phyloP scores from a whole-genome alignment of 192 early-diverging fungal genomes.

The Coemansia sp. region DNA sequence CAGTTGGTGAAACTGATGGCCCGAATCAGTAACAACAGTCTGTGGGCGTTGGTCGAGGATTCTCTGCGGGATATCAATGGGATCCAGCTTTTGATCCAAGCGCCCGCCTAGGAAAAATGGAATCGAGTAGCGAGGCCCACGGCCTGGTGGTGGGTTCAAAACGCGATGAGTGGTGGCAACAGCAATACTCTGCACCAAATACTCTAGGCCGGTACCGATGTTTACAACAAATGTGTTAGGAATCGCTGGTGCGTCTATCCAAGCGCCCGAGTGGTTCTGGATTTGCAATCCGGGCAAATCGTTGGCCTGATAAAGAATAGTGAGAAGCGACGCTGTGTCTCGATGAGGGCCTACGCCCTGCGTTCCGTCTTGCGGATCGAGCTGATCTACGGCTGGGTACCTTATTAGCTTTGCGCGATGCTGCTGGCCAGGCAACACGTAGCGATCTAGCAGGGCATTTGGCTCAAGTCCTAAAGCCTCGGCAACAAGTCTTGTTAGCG shows the following conservation, averaged over 20 bases:
- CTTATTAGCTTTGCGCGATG: slow-evolving; percentile 29
- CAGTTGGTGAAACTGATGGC: slow-evolving; percentile 18
- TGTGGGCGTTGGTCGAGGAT: slow-evolving; percentile 11
- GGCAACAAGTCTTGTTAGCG: slow-evolving; percentile 52
- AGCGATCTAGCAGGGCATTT: slow-evolving; percentile 28
- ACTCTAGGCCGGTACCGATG: slow-evolving; percentile 63
- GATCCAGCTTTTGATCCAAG: slow-evolving; percentile 36
- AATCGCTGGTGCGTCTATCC: slow-evolving; percentile 61
- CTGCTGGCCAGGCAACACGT: slow-evolving; percentile 13
- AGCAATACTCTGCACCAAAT: slow-evolving; percentile 51
- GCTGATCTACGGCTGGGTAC: slow-evolving; percentile 27
- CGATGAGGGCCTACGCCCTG: slow-evolving; percentile 58
- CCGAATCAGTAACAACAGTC: slow-evolving; percentile 42
- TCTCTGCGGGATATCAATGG: slow-evolving; percentile 25
- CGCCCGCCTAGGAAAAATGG: slow-evolving; percentile 59
- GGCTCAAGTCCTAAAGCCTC: slow-evolving; percentile 44
- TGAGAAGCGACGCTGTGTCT: slow-evolving; percentile 41
- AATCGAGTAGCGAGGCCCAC: slow-evolving; percentile 56
- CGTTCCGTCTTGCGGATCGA: slow-evolving; percentile 11
- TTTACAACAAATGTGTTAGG: slow-evolving; percentile 64
- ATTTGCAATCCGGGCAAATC: slow-evolving; percentile 63
- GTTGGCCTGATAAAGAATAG: slow-evolving; percentile 58
- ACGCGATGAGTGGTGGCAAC: slow-evolving; percentile 62
- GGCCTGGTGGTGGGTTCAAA: slow-evolving; percentile 49
- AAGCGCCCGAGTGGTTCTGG: slow-evolving; percentile 58